Percentiles rank a stretch among this genome's conserved stretches.
Conservation (phyloP, 306 rosid genomes). For the Cicer judaicum region DNA sequence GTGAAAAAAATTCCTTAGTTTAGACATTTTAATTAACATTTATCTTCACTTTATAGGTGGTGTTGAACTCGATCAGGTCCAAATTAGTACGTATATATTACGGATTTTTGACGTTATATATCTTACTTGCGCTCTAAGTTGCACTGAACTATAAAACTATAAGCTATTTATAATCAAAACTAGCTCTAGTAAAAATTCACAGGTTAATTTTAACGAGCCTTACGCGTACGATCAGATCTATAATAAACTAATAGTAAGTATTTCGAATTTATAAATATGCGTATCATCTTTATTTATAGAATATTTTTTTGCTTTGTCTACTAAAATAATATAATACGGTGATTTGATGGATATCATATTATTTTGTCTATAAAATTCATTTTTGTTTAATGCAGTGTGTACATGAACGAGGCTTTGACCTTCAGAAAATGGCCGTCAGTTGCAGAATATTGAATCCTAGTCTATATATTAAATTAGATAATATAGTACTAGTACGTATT, state of each 20-base stretch:
- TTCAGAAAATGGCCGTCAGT: slow-evolving; percentile 19
- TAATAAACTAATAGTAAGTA: no score
- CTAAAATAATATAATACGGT: no score
- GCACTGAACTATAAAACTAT: neutral
- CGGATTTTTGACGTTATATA: neutral
- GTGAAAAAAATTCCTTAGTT: neutral
- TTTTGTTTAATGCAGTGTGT: slow-evolving; percentile 19
- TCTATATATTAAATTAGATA: neutral
- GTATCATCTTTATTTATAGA: no score
- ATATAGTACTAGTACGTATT: neutral
- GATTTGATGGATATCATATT: no score
- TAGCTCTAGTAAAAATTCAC: slow-evolving; percentile 1
- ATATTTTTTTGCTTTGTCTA: no score
- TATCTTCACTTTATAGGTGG: neutral
- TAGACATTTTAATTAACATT: neutral
- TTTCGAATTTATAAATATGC: no score
- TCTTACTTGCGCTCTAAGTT: neutral
- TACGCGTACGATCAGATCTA: no score
- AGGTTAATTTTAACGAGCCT: slow-evolving; percentile 21
- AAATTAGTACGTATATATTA: neutral
- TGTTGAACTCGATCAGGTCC: slow-evolving; percentile 20
- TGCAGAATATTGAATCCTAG: slow-evolving; percentile 2
- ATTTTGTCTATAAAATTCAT: neutral
- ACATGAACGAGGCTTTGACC: slow-evolving; percentile 31
- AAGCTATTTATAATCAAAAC: no score